phyloP scores from a whole-genome alignment of 768 basidiomycete genomes.

The Lactifluus subvellereus region DNA sequence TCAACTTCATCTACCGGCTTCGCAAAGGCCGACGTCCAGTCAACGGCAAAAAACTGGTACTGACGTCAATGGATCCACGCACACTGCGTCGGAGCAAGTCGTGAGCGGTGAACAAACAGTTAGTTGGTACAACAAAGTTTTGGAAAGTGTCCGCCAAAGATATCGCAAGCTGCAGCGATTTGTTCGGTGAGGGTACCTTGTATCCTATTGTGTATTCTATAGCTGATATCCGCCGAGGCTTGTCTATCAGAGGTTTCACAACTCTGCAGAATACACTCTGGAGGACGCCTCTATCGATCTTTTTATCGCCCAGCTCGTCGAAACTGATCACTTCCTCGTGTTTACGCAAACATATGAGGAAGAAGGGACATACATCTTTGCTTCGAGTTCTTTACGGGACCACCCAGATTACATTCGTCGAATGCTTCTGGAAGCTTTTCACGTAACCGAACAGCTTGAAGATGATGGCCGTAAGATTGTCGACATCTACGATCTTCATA shows the following conservation, averaged over 20 bases:
- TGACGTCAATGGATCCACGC: constrained; percentile 20
- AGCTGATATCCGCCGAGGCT: constrained; percentile 37
- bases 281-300: constrained; percentile 66
- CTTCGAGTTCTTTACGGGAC: constrained; percentile 67
- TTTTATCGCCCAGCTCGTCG: constrained; percentile 75
- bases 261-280: constrained; percentile 85
- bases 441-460: constrained; percentile 54
- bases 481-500: constrained; percentile 39
- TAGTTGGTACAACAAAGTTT: constrained; percentile 86
- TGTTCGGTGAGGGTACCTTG: constrained; percentile 52
- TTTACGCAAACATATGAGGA: constrained; percentile 84
- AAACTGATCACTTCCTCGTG: constrained; percentile 88
- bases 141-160: constrained; percentile 86
- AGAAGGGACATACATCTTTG: constrained; percentile 90
- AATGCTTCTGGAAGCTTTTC: constrained; percentile 81
- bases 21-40: constrained; percentile 27
- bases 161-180: constrained; percentile 94
- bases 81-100: constrained; percentile 34
- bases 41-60: constrained; percentile 27
- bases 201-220: constrained; percentile 6
- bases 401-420: constrained; percentile 70
- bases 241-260: constrained; percentile 82
- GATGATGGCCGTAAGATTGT: constrained; percentile 47
- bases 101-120: constrained; percentile 83
- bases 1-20: constrained; percentile 73